A percentile compares a stretch with the other conserved stretches of the same genome.
phyloP scores from a whole-genome alignment of 805 yeast genomes.

The Suhomyces kilbournensis region DNA sequence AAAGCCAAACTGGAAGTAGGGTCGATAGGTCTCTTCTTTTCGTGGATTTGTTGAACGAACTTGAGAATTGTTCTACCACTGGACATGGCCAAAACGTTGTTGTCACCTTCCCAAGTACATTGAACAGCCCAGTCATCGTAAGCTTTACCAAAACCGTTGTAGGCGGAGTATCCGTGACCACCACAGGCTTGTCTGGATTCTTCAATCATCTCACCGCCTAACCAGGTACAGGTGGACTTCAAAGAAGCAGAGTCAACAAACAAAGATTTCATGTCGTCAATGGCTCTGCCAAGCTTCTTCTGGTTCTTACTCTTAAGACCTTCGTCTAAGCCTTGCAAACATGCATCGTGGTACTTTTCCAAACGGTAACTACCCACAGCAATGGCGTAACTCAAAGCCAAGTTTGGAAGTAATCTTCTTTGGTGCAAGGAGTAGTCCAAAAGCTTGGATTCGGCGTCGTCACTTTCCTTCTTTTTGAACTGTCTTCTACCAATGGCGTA shows the following conservation, averaged over 20 bases:
- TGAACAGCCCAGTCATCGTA: conserved; percentile 95
- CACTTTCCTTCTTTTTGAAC: conserved; percentile 48
- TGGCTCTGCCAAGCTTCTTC: conserved; percentile 42
- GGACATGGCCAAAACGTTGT: conserved; percentile 78
- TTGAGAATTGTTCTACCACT: conserved; percentile 77
- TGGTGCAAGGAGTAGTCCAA: conserved; percentile 89
- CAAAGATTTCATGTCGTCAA: conserved; percentile 67
- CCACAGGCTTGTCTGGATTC: conserved; percentile 93
- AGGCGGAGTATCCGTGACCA: conserved; percentile 94
- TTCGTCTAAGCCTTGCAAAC: conserved; percentile 51
- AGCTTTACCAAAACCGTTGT: conserved; percentile 86
- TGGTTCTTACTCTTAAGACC: conserved; percentile 51
- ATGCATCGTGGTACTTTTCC: conserved; percentile 27
- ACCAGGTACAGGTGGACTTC: conserved; percentile 89
- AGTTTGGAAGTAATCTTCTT: conserved; percentile 78
- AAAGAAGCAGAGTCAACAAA: conserved; percentile 84
- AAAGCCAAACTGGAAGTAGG: conserved; percentile 25
- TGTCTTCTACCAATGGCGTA: conserved; percentile 90
- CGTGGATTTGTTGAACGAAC: conserved; percentile 31
- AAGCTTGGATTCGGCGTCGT: conserved; percentile 59
- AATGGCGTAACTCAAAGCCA: conserved; percentile 76
- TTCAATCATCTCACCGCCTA: conserved; percentile 73
- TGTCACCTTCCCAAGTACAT: conserved; percentile 98
- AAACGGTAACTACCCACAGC: conserved; percentile 68
- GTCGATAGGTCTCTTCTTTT: conserved; percentile 29